A percentile compares a stretch with the other conserved stretches of the same genome.
These are phyloP conservation scores for Penicillium hordei DNA, from an alignment of 2,329 filamentous ascomycete species.

Conservation along the genomic window DNA sequence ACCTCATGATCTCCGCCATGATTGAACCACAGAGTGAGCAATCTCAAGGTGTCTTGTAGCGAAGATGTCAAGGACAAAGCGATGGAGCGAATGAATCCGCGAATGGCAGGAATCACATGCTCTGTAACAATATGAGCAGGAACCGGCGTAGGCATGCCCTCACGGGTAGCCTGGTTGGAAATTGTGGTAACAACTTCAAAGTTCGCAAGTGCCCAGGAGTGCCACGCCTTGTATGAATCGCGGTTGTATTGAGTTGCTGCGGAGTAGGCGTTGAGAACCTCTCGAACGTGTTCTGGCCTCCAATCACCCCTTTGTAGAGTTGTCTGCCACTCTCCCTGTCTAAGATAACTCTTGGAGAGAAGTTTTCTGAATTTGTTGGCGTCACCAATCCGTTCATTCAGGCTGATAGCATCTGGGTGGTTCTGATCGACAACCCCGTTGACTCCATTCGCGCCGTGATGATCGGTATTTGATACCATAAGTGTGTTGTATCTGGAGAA, in stretches of 20 bases:
- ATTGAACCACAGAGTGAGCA: conserved; percentile 94
- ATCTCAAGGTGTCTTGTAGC: conserved; percentile 86
- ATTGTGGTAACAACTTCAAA: conserved; percentile 94
- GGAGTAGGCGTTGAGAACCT: conserved; percentile 86
- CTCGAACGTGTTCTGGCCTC: conserved; percentile 80
- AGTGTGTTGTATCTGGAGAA: conserved; percentile 50
- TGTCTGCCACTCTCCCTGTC: conserved; percentile 95
- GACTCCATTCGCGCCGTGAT: conserved; percentile 47
- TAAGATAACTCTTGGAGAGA: conserved; percentile 91
- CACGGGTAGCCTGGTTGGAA: conserved; percentile 64
- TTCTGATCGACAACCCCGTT: conserved; percentile 49
- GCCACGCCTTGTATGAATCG: conserved; percentile 98
- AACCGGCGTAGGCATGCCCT: conserved; percentile 48
- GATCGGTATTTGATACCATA: conserved; percentile 37
- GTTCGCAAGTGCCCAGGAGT: conserved; percentile 96
- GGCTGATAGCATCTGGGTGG: conserved; percentile 39
- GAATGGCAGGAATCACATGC: conserved; percentile 90
- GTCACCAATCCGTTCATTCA: conserved; percentile 47
- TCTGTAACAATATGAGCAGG: conserved; percentile 72
- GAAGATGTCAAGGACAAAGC: conserved; percentile 87
- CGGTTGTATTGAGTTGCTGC: conserved; percentile 93
- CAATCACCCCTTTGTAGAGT: conserved; percentile 82
- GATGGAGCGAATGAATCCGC: conserved; percentile 97
- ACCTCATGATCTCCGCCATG: conserved; percentile 89
- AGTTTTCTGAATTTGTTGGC: conserved; percentile 64